A percentile compares a stretch with the other conserved stretches of the same genome.
Conservation (phyloP, 768 basidiomycete genomes). For the Naganishia vishniacii region DNA sequence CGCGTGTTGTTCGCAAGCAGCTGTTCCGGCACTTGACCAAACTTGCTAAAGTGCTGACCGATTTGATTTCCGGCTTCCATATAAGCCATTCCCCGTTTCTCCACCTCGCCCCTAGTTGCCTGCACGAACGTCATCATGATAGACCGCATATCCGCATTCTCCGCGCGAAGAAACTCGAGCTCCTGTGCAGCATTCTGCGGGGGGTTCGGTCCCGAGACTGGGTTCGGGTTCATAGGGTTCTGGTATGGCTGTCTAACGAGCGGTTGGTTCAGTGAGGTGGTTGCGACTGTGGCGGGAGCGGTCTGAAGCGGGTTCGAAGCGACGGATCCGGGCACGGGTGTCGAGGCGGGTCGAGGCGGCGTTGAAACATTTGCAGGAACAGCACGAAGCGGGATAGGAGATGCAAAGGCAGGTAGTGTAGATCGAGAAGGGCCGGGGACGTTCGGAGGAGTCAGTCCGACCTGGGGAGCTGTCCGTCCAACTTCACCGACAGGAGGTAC, state of each 20-base stretch:
- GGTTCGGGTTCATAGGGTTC: not conserved
- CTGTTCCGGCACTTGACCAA: not conserved
- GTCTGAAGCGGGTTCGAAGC: not conserved
- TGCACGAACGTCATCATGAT: not conserved
- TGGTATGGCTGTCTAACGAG: not conserved
- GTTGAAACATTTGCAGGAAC: not conserved
- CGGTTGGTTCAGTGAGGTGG: not conserved
- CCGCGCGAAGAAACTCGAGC: not conserved
- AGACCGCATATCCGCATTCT: not conserved
- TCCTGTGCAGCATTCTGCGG: not conserved
- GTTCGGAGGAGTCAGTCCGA: not conserved
- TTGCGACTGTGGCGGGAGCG: not conserved
- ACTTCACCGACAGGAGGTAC: not conserved
- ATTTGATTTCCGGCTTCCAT: not conserved
- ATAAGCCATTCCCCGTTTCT: not conserved
- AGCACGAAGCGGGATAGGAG: conserved; percentile 9
- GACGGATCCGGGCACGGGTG: not conserved
- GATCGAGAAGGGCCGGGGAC: not conserved
- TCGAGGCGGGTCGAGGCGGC: not conserved
- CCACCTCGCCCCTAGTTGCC: not conserved
- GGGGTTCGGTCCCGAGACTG: not conserved
- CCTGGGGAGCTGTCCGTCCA: not conserved
- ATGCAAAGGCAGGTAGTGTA: conserved; percentile 3
- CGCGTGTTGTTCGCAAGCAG: not conserved
- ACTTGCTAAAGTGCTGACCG: not conserved